A percentile compares a stretch with the other conserved stretches of the same genome.
These are phyloP conservation scores for Verbascum thapsus DNA, from an alignment of 257 asterid genomes.

Conservation along the genomic window DNA sequence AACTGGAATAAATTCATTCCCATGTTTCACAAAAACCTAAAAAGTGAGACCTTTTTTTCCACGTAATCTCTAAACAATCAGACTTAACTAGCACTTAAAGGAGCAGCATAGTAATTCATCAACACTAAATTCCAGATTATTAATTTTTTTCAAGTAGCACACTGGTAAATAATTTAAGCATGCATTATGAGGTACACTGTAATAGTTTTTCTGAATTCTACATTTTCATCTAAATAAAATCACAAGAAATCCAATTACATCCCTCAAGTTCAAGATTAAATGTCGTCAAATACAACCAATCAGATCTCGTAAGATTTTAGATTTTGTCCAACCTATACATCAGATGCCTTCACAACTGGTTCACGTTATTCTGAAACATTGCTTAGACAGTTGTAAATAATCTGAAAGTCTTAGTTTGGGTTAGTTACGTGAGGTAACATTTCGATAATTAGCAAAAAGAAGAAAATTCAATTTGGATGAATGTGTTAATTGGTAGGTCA, in stretches of 20 bases:
- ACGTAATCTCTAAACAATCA: constrained; percentile 2
- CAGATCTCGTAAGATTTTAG: background rate
- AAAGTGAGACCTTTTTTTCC: background rate
- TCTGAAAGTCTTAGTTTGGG: constrained; percentile 16
- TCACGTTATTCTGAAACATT: constrained; percentile 2
- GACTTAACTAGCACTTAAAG: constrained; percentile 2
- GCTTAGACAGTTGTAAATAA: constrained; percentile 2
- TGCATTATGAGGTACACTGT: background rate
- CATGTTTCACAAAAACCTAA: constrained; percentile 1
- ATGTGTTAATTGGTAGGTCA: background rate
- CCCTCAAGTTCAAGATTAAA: constrained; percentile 1
- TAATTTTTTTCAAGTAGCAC: constrained; percentile 4
- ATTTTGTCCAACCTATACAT: constrained; percentile 9
- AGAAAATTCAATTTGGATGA: background rate
- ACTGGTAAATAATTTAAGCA: background rate
- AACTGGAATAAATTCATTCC: constrained; percentile 1
- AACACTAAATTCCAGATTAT: background rate
- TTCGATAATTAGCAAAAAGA: background rate
- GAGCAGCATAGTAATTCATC: constrained; percentile 7
- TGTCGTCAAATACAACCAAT: background rate
- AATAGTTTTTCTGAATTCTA: constrained; percentile 12
- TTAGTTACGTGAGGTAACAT: background rate
- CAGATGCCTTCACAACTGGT: constrained; percentile 17
- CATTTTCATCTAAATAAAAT: constrained; percentile 6
- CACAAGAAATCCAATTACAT: constrained; percentile 17